Conservation (phyloP, 2,329 filamentous ascomycete genomes). For the Alternaria conjuncta region DNA sequence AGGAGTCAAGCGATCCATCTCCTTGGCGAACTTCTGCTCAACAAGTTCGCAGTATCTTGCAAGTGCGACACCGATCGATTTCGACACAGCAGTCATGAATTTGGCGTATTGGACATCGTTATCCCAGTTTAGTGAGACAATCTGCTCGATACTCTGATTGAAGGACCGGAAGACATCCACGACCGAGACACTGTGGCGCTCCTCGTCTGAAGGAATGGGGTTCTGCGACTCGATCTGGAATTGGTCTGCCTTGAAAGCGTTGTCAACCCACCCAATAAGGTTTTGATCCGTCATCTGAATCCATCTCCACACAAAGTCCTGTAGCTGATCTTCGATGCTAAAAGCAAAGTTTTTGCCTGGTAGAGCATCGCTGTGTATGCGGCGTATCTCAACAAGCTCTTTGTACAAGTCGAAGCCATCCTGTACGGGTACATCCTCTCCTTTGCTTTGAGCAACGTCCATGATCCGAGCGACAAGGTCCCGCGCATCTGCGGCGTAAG, state of each 20-base stretch:
- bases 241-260: constrained; percentile 87
- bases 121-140: constrained; percentile 87
- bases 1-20: constrained; percentile 91
- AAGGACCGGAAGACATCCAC: constrained; percentile 95
- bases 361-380: constrained; percentile 77
- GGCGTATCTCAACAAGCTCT: constrained; percentile 83
- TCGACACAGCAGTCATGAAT: constrained; percentile 94
- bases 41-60: constrained; percentile 90
- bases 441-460: constrained; percentile 70
- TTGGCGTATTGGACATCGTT: constrained; percentile 92
- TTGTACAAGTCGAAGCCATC: constrained; percentile 95
- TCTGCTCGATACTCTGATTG: constrained; percentile 87
- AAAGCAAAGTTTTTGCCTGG: constrained; percentile 79
- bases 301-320: constrained; percentile 96
- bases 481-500: constrained; percentile 86
- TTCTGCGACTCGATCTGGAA: constrained; percentile 77
- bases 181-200: constrained; percentile 90
- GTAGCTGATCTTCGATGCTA: constrained; percentile 82
- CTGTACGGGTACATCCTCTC: constrained; percentile 80
- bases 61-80: constrained; percentile 81
- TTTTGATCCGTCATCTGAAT: constrained; percentile 80
- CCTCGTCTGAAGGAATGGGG: constrained; percentile 72
- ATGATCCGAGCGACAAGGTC: constrained; percentile 85
- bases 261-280: constrained; percentile 83
- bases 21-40: constrained; percentile 81